Percentiles rank a stretch among this genome's conserved stretches.
Evolutionary conservation across 495 filamentous ascomycete species (phyloP).

Genomic region (Talaromyces borbonicus): DNA sequence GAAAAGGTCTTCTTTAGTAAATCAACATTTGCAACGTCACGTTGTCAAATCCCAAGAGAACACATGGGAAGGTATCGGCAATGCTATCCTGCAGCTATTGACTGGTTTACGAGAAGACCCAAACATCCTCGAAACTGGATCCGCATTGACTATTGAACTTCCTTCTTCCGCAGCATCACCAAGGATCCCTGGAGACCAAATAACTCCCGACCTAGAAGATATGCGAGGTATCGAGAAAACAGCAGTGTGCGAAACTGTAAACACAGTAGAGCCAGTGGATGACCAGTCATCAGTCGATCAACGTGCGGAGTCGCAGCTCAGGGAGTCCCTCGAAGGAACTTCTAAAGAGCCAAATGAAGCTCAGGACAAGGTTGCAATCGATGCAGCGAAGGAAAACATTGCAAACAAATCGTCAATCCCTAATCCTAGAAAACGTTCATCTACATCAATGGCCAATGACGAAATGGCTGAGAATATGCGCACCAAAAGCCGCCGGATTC

Average conservation of each 20-base stretch:
- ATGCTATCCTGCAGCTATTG: slow-evolving; percentile 44
- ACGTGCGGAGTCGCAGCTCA: slow-evolving; percentile 32
- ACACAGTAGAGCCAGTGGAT: slow-evolving; percentile 19
- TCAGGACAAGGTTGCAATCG: slow-evolving; percentile 13
- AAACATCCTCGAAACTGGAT: slow-evolving; percentile 23
- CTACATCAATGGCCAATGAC: slow-evolving; percentile 37
- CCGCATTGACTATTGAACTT: slow-evolving; percentile 28
- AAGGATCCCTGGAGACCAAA: slow-evolving; percentile 8
- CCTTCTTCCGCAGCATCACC: slow-evolving; percentile 15
- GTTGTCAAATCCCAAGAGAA: slow-evolving; percentile 21
- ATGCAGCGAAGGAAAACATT: slow-evolving; percentile 12
- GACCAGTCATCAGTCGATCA: slow-evolving; percentile 34
- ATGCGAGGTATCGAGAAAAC: background rate
- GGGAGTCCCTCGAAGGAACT: slow-evolving; percentile 30
- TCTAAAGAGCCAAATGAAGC: slow-evolving; percentile 17
- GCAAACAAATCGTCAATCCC: slow-evolving; percentile 22
- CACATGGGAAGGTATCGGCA: slow-evolving; percentile 47
- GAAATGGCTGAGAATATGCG: slow-evolving; percentile 49
- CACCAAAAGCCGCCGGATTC: slow-evolving; percentile 72
- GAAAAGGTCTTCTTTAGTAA: slow-evolving; percentile 23
- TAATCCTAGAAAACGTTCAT: slow-evolving; percentile 38
- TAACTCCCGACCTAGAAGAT: background rate
- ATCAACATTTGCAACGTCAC: slow-evolving; percentile 16
- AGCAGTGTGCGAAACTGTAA: background rate
- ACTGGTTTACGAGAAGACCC: slow-evolving; percentile 30